Base-by-base conservation (phyloP, 2,329 filamentous ascomycete species). In the Pseudogymnoascus sp. region DNA sequence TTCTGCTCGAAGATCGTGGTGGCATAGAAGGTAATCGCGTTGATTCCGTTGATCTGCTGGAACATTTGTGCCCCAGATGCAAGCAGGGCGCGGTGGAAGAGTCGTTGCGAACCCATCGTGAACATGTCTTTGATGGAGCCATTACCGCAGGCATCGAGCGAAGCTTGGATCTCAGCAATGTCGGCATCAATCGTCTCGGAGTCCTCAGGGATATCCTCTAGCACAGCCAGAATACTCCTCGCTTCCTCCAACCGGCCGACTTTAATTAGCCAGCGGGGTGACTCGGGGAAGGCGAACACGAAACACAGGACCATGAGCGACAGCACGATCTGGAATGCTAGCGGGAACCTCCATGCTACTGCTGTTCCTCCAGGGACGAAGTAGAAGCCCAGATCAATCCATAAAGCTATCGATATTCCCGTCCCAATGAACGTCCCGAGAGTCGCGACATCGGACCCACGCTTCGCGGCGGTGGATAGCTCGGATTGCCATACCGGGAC, bases 101-200 rank as follows among this genome's bases (percentile, higher is more conserved):
- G 75, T 64, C 80, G 78, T 2, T 75, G 77, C 65, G 77, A 77
- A 57, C 77, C 77, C 30, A 74, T 75, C 4, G 75, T 77, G 62
- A 80, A 74, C 3, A 80, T 71, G 4, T 75, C 74, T 30, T 70
- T 72, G 67, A 74, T 61, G 37, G 39, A 30, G 3, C 57, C 61
- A 12, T 59, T 74, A 69, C 90, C 87, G 25, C 83, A 74, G 16
- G 87, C 85, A 1, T 84, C 80, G 67, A 81, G 80, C 62, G 77
- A 77, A 32, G 72, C 71, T 1, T 68, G 54, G 57, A 75, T 74
- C 68, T 87, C 81, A 20, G 80, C 35, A 35, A 65, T 62, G 39
- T 62, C 60, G 22, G 35, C 64, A 9, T 39, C 37, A 1, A 63
- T 60, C 2, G 57, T 37, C 9, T 58, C 50, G 6, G 62, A 60